Evolutionary conservation across 2,329 filamentous ascomycete species (phyloP), one percentile per base, ranked within the genome.

Genomic region (Colletotrichum tamarilloi): DNA sequence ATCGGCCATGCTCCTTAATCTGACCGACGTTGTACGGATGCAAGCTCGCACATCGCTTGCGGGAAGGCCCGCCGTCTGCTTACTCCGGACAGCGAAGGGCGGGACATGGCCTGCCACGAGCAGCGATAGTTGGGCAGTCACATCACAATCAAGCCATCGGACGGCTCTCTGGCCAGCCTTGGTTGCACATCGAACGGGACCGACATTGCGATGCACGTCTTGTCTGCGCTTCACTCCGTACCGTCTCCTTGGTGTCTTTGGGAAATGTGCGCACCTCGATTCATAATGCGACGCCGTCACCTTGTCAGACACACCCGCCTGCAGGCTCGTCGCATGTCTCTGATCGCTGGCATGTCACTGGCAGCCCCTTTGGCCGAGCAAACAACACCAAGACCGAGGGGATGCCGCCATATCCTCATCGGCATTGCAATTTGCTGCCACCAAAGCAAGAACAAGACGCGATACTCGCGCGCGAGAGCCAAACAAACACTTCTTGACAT

Each of bases 41-140:
- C 62, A 67, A 55, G 30, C 57, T 53, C 26, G n/a, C 8, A 58
- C 68, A 59, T 64, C 49, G 56, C 24, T 58, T 53, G 67, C 67
- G 67, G 67, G 67, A 73, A 53, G 67, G 62, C 56, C 71, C 67
- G 62, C 57, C 42, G 65, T 35, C 26, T 62, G 67, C 53, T 72
- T 63, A 64, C 35, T 69, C 58, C 65, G 69, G 42, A 58, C 56
- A 53, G 42, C 64, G 38, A 68, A 38, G 30, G 60, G 49, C 22
- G 58, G 58, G 58, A 28, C 58, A 69, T 30, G 62, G 24, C 52
- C 49, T 68, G 64, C 49, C 49, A 28, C 57, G 55, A n/a, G 26
- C 52, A 53, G 53, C 35, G 58, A 46, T 52, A 58, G 59, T 49
- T 19, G 16, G 38, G 16, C 38, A 42, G 22, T 68, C 66, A 63